Evolutionary conservation across 148 eudicot species (phyloP).

Genomic region (Polygonum maritimum): DNA sequence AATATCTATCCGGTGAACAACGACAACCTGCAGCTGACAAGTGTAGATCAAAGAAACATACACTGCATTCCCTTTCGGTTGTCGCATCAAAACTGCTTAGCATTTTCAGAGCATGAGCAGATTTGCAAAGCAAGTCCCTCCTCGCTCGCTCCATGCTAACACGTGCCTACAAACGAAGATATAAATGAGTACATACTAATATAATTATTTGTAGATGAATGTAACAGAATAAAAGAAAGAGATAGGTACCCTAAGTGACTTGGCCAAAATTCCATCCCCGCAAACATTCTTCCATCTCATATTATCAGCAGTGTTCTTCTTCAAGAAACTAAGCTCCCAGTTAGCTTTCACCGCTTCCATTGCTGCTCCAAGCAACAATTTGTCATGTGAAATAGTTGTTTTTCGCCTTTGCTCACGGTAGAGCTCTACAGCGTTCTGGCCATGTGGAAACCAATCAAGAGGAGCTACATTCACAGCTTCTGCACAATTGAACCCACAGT

Average conservation of each 20-base stretch:
- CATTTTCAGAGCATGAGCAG: conserved; percentile 66
- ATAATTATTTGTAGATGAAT: neutral
- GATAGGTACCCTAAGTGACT: conserved; percentile 64
- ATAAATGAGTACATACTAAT: neutral
- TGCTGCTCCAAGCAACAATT: conserved; percentile 93
- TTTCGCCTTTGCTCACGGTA: conserved; percentile 82
- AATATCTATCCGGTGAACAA: conserved; percentile 76
- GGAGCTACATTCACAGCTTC: conserved; percentile 99
- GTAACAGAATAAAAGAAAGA: neutral
- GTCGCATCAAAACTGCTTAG: conserved; percentile 74
- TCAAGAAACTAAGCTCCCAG: conserved; percentile 78
- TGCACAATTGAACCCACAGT: conserved; percentile 93
- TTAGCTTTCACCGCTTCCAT: conserved; percentile 93
- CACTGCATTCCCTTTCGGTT: conserved; percentile 86
- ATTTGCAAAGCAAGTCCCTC: conserved; percentile 77
- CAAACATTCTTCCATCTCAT: conserved; percentile 81
- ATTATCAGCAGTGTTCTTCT: conserved; percentile 57
- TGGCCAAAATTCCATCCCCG: conserved; percentile 87
- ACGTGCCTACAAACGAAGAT: conserved; percentile 43
- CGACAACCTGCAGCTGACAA: conserved; percentile 88
- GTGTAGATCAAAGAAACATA: conserved; percentile 86
- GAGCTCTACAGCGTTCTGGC: conserved; percentile 92
- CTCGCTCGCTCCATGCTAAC: conserved; percentile 70
- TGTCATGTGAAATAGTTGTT: conserved; percentile 95
- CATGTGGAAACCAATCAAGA: conserved; percentile 96